Conservation (phyloP, 805 yeast genomes). For the Pichia nanzhaoensis region DNA sequence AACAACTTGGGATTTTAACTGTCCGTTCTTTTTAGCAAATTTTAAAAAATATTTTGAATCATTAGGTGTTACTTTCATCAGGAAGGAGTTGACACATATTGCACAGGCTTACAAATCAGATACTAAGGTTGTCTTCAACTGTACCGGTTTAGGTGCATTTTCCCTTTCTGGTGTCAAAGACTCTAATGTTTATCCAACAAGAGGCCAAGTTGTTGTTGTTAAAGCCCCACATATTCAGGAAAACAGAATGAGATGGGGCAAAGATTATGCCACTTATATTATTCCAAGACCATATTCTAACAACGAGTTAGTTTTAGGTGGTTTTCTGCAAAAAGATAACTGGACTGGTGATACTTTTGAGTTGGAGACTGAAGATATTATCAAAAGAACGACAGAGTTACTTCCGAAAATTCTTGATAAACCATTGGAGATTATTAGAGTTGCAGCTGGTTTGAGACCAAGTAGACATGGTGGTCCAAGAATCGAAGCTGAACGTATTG, state of each 20-base stretch:
- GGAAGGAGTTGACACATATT: constrained; percentile 44
- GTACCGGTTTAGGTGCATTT: constrained; percentile 69
- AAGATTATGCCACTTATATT: constrained; percentile 53
- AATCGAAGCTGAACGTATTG: constrained; percentile 47
- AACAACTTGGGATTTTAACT: constrained; percentile 63
- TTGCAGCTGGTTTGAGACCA: constrained; percentile 73
- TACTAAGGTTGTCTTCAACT: constrained; percentile 56
- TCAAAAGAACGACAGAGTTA: constrained; percentile 48
- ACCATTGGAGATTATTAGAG: constrained; percentile 49
- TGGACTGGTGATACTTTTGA: constrained; percentile 56
- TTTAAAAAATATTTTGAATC: constrained; percentile 38
- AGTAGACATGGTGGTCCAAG: constrained; percentile 70
- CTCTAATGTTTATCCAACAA: constrained; percentile 54
- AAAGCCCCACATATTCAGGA: constrained; percentile 61
- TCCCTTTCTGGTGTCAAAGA: constrained; percentile 62
- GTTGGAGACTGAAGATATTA: constrained; percentile 53
- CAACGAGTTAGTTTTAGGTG: constrained; percentile 69
- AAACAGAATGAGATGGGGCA: constrained; percentile 58
- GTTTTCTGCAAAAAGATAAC: constrained; percentile 57
- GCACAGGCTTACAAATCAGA: constrained; percentile 41
- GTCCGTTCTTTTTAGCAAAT: constrained; percentile 53
- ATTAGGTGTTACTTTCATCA: constrained; percentile 46
- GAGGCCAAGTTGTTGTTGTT: constrained; percentile 76
- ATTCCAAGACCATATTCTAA: constrained; percentile 66
- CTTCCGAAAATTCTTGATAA: constrained; percentile 42